Base-by-base conservation (phyloP, 306 rosid species). In the Corylus avellana region DNA sequence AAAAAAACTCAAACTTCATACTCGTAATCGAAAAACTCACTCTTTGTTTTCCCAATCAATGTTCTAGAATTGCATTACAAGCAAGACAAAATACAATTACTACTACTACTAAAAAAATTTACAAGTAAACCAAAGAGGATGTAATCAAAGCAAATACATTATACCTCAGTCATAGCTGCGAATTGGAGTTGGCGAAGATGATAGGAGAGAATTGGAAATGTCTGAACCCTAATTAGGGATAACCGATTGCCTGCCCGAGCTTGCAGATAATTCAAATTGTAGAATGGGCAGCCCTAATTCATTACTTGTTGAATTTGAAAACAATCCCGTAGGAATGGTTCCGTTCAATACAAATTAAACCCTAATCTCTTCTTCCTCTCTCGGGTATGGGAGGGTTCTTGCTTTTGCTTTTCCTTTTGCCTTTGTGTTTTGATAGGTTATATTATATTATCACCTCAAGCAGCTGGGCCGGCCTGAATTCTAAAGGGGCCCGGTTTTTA, bases 91-190 rank as follows among this genome's bases (percentile, higher is more conserved):
- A 16, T 39, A 8, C 29, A 67, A 67, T 39, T 67, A 39, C n/a
- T 67, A 35, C 22, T 35, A 10, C 4, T 0, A 66, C 37, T 32
- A 6, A 64, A 66, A 64, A 7, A 67, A 35, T 6, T 18, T 1
- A 39, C 72, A 18, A 17, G 48, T 9, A 67, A 18, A 67, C 50
- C 39, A 67, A 42, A 59, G 42, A 12, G 69, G 44, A 62, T 13
- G 42, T 14, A 67, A 67, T 14, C 72, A 67, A 42, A 67, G n/a
- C 4, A 32, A 17, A 20, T 27, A 54, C 63, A 49, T 64, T 64
- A 68, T 89, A 90, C 96, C 92, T 90, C 97, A 73, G 97, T 92
- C 95, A 92, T 92, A 81, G 89, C 76, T 69, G 84, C 50, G 77
- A 66, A 88, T 85, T 73, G 78, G 87, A 80, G 88, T 76, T 81